These are phyloP conservation scores for Vachellia pachyceras DNA, from an alignment of 306 rosid species.

Conservation along the genomic window DNA sequence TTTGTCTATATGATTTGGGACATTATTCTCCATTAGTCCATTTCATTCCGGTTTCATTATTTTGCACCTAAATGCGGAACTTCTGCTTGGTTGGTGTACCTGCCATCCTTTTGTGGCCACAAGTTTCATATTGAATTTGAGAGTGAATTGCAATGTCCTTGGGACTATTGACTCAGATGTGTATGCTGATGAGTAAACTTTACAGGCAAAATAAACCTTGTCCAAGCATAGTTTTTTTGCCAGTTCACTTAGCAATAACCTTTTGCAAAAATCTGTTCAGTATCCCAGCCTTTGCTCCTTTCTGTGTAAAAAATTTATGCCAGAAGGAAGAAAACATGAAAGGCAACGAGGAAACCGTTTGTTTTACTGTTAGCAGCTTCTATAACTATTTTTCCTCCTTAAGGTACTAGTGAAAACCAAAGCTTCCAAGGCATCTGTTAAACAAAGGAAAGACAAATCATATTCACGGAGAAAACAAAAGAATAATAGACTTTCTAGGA, in stretches of 20 bases:
- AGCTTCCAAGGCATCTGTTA: conserved; percentile 35
- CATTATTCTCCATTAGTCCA: not conserved
- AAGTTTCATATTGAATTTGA: not conserved
- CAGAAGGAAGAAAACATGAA: not conserved
- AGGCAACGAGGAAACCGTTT: not conserved
- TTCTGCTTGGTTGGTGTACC: not conserved
- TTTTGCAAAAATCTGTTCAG: not conserved
- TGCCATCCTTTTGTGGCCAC: not conserved
- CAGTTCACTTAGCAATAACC: not conserved
- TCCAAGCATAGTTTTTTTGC: not conserved
- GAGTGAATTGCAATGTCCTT: too few relatives aligned
- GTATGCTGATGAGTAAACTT: not conserved
- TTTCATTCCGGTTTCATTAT: not conserved
- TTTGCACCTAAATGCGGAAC: not conserved
- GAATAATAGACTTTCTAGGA: conserved; percentile 27
- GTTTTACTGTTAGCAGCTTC: conserved; percentile 24
- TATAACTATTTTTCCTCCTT: conserved; percentile 10
- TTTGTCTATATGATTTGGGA: not conserved
- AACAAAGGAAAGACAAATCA: conserved; percentile 47
- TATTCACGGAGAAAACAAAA: conserved; percentile 17
- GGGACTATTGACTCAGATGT: too few relatives aligned
- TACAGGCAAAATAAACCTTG: not conserved
- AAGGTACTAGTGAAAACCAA: conserved; percentile 36
- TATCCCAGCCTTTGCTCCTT: not conserved
- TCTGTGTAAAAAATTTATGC: not conserved